A percentile compares a stretch with the other conserved stretches of the same genome.
Conservation (phyloP, 1,284 basidiomycete species). For the Leccinum cinnamomeum region DNA sequence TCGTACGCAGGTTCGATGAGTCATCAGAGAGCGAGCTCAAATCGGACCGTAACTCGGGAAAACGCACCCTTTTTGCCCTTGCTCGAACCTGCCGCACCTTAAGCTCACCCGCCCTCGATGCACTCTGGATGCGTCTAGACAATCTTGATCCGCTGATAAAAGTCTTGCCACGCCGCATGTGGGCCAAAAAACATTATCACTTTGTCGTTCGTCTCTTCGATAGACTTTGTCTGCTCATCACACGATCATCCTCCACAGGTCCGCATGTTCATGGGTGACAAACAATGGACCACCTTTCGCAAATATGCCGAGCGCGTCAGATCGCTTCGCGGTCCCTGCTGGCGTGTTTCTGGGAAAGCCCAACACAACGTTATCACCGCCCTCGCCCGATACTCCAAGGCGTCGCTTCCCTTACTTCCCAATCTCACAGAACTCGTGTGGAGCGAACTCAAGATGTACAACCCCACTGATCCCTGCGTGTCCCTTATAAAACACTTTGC, state of each 20-base stretch:
- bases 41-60: slow-evolving; percentile 20
- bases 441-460: slow-evolving; percentile 29
- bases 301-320: slow-evolving; percentile 28
- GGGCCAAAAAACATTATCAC: slow-evolving; percentile 20
- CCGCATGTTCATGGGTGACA: slow-evolving; percentile 28
- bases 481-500: slow-evolving; percentile 29
- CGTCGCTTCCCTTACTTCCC: slow-evolving; percentile 27
- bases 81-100: slow-evolving; percentile 30
- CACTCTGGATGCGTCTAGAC: slow-evolving; percentile 29
- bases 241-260: slow-evolving; percentile 11
- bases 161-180: slow-evolving; percentile 28
- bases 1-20: slow-evolving; percentile 25
- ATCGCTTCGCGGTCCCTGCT: slow-evolving; percentile 26
- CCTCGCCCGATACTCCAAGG: slow-evolving; percentile 14
- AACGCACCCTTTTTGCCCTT: slow-evolving; percentile 25
- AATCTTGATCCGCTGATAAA: slow-evolving; percentile 29
- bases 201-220: slow-evolving; percentile 19
- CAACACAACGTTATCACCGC: slow-evolving; percentile 26
- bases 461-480: slow-evolving; percentile 26
- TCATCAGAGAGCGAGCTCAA: slow-evolving; percentile 19
- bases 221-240: neutral
- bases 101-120: slow-evolving; percentile 23
- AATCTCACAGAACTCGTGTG: slow-evolving; percentile 31
- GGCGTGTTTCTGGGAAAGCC: slow-evolving; percentile 17
- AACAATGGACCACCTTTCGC: slow-evolving; percentile 26